Evolutionary conservation across 2,329 filamentous ascomycete species (phyloP), one percentile per base, ranked within the genome.

Genomic region (Cladophialophora yegresii): DNA sequence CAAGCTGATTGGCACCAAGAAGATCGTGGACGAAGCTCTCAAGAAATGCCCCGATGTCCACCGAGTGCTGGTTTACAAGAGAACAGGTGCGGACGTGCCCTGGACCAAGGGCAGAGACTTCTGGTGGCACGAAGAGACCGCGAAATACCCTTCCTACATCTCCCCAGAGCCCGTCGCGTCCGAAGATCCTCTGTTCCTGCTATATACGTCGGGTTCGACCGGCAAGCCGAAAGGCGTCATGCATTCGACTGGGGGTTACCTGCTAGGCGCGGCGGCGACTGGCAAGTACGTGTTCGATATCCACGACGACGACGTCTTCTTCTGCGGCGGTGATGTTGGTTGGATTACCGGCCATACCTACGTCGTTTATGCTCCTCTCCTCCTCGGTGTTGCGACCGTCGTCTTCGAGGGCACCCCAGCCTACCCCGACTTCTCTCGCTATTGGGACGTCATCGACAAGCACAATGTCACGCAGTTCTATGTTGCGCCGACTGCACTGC

Each of bases 281-380:
- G 93, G 93, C 78, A 99, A 98, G 81, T 98, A 99, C 77, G 93
- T 98, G 67, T 99, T 99, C 76, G 95, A 99, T 77, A 96, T 99
- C 69, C 95, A 99, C 77, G 89, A 93, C 68, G 87, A 90, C 60
- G 95, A 99, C 78, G 87, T 86, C 69, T 97, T 95, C 85, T 98
- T 98, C 85, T 99, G 95, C 73, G 95, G 93, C 77, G 95, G 95
- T 77, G 95, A 99, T 74, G 93, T 99, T 50, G 95, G 95, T 70
- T 99, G 95, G 95, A 98, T 99, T 76, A 99, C 95, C 32, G 95
- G 95, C 20, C 95, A 99, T 81, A 96, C 95, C 26, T 99, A 99
- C 73, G 93, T 98, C 62, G 93, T 99, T 45, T 99, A 99, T 76
- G 92, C 95, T 10, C 95, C 95, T 69, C 84, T 99, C 59, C 84